Conservation (phyloP, 495 filamentous ascomycete species). For the Talaromyces liani region DNA sequence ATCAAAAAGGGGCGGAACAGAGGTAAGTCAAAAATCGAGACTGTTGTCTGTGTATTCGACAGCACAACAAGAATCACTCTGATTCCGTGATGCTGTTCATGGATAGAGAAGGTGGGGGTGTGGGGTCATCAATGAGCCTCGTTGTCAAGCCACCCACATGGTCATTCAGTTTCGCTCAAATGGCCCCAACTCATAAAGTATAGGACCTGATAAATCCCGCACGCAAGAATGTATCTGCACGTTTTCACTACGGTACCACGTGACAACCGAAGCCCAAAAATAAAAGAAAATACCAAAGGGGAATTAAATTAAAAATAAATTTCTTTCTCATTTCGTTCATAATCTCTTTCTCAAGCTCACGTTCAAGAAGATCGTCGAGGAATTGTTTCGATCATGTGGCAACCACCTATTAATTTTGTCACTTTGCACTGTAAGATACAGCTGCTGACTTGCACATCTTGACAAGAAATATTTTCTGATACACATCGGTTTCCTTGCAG, state of each 20-base stretch:
- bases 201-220: constrained; percentile 2
- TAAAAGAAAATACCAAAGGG: background rate
- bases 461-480: background rate
- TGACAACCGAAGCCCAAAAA: background rate
- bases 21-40: no score
- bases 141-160: no score
- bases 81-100: no score
- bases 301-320: background rate
- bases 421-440: constrained; percentile 52
- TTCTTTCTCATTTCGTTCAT: background rate
- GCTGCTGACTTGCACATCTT: no score
- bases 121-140: no score
- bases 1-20: no score
- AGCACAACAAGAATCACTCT: no score
- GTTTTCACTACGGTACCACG: no score
- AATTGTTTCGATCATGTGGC: constrained; percentile 17
- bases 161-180: no score
- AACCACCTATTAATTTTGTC: constrained; percentile 56
- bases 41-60: no score
- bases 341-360: background rate
- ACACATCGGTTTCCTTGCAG: constrained; percentile 13
- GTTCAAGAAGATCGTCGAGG: background rate
- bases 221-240: background rate
- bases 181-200: no score
- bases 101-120: no score